phyloP scores from a whole-genome alignment of 345 rosid genomes.

The Aquilaria yunnanensis region DNA sequence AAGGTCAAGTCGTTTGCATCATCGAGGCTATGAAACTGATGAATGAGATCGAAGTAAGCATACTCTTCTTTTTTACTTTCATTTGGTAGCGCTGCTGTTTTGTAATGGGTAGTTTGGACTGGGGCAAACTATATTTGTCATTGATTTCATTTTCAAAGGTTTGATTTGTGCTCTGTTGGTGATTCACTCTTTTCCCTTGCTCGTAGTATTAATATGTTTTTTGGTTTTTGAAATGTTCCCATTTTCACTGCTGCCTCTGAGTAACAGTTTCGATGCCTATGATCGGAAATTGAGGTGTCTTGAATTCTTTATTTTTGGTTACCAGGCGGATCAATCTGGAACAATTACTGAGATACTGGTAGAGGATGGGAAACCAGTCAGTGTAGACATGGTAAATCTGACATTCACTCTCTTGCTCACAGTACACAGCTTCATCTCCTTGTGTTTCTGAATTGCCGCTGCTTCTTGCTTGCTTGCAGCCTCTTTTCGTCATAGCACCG shows the following conservation, averaged over 20 bases:
- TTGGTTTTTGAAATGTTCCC: not conserved
- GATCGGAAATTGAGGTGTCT: no score
- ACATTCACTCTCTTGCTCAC: slow-evolving; percentile 8
- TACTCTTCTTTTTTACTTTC: slow-evolving; percentile 6
- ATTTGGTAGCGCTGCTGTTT: not conserved
- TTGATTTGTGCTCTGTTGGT: not conserved
- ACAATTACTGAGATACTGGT: slow-evolving; percentile 64
- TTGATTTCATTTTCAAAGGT: not conserved
- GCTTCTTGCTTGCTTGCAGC: slow-evolving; percentile 41
- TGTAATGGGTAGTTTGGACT: no score
- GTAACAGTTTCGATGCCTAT: no score
- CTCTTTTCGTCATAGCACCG: slow-evolving; percentile 62
- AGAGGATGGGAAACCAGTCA: slow-evolving; percentile 89
- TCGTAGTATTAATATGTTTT: not conserved
- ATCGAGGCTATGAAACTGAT: slow-evolving; percentile 97
- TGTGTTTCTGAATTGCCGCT: not conserved
- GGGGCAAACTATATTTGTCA: not conserved
- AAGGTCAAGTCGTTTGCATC: slow-evolving; percentile 92
- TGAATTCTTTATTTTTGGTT: slow-evolving; percentile 8
- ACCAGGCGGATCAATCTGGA: slow-evolving; percentile 92
- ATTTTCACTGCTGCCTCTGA: not conserved
- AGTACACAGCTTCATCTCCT: not conserved
- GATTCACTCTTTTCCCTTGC: not conserved
- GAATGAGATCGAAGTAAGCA: slow-evolving; percentile 92
- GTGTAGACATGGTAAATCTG: slow-evolving; percentile 61